Evolutionary conservation across 768 basidiomycete genomes (phyloP).

Genomic region (Mrakia blollopis): DNA sequence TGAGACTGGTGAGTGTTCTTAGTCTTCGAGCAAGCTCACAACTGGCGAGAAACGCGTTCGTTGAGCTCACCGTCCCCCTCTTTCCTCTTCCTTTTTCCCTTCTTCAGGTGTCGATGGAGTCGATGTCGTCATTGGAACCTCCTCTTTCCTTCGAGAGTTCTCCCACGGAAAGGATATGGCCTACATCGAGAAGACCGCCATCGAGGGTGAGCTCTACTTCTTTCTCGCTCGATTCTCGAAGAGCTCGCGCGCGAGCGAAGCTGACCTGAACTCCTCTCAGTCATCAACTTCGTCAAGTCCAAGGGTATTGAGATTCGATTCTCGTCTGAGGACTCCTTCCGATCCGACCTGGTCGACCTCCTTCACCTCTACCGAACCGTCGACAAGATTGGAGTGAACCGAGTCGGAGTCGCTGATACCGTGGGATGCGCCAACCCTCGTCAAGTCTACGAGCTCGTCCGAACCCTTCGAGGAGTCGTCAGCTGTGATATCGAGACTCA

Average conservation of each 20-base stretch:
- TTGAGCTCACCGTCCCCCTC: slow-evolving; percentile 1
- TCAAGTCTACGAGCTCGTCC: slow-evolving; percentile 96
- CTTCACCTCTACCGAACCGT: slow-evolving; percentile 98
- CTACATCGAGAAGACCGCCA: slow-evolving; percentile 79
- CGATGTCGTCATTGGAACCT: slow-evolving; percentile 98
- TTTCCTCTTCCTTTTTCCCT: background rate
- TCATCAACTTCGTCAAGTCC: slow-evolving; percentile 98
- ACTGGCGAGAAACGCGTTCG: background rate
- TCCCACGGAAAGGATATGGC: slow-evolving; percentile 99
- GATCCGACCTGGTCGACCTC: slow-evolving; percentile 96
- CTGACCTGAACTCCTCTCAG: slow-evolving; percentile 41
- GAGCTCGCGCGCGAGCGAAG: background rate
- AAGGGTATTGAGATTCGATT: slow-evolving; percentile 99
- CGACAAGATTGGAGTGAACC: slow-evolving; percentile 97
- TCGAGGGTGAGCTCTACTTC: slow-evolving; percentile 26
- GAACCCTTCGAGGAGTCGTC: slow-evolving; percentile 93
- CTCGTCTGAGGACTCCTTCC: slow-evolving; percentile 99
- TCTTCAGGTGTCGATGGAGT: slow-evolving; percentile 88
- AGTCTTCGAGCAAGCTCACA: background rate
- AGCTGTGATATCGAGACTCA: slow-evolving; percentile 97
- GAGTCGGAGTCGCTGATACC: slow-evolving; percentile 98
- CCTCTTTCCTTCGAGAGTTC: slow-evolving; percentile 98
- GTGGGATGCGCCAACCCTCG: slow-evolving; percentile 98
- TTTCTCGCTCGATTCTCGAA: background rate
- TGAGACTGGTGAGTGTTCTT: slow-evolving; percentile 68